Evolutionary conservation across 2,329 filamentous ascomycete genomes (phyloP), one percentile per base, ranked within the genome.

Genomic region (Periglandula ipomoeae): DNA sequence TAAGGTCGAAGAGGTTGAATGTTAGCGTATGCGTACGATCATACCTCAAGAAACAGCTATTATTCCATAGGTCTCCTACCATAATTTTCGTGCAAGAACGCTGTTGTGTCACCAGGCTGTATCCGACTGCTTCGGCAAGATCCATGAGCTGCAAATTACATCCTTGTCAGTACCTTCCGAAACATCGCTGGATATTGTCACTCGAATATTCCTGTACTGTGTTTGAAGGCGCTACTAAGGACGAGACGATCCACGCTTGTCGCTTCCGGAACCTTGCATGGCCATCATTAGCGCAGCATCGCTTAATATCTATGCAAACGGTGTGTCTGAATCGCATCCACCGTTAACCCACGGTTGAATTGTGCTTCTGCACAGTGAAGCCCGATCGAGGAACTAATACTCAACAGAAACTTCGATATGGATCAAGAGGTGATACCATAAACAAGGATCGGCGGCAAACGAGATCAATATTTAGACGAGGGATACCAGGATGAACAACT

Each of bases 201-300:
- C 26, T 26, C 24, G 19, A 44, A 10, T 10, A 20, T 35, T 34
- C 30, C 11, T 6, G 17, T 13, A n/a, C 4, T 15, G 15, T 22
- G 17, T 19, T 34, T 32, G 13, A 19, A 19, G 8, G 22, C 19
- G 19, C 30, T 47, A 26, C 27, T 27, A 42, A 17, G 26, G 27
- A 42, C 20, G 24, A 22, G 46, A 23, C 19, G 15, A 15, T 23
- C 32, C 34, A 11, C 23, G 17, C 5, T 35, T 10, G 30, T 48
- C 38, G 30, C 30, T 34, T 19, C 42, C 46, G 46, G 46, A 30
- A 37, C 20, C 39, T 23, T 48, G 46, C 46, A 48, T 30, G 23
- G 9, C 23, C 5, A 15, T 43, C 15, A 19, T 34, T 15, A 46
- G 44, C 34, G n/a, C 34, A 26, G 17, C 34, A 23, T 46, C 44